Base-by-base conservation (phyloP, 202 grass and related monocot species). In the Carex arenaria region DNA sequence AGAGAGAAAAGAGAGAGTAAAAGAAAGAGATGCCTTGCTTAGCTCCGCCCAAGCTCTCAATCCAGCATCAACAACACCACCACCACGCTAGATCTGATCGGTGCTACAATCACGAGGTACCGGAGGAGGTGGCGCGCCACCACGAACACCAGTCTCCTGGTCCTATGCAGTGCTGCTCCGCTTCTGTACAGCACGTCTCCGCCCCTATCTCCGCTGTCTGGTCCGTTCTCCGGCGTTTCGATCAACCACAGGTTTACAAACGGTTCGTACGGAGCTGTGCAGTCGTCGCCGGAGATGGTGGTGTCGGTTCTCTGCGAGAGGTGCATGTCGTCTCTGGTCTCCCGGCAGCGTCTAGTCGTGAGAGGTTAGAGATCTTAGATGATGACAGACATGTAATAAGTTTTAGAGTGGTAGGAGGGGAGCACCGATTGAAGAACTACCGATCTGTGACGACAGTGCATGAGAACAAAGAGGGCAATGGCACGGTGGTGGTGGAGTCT, bases 191-290 rank as follows among this genome's bases (percentile, higher is more conserved):
- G 69, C 77, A 74, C 19, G 89, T 90, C 5, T 51, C 63, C 4
- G 89, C 85, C 2, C 89, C 85, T 1, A 72, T 84, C 28, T 65
- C 68, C 7, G 57, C 61, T 12, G 89, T 90, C 28, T 90, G 89
- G 89, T 87, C 89, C 3, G 84, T 90, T 68, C 82, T 90, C 3
- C 82, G 89, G 23, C 82, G 85, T 17, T 90, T 90, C 70, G 89
- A 87, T 42, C 85, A 86, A 83, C 89, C 89, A 22, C 89, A 90
- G 71, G 82, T 57, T 28, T 87, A 90, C 82, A 90, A 90, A 64
- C 69, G 78, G 15, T 90, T 90, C 53, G 89, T 90, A 4, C 85
- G 85, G 66, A 85, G 80, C 80, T 90, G 89, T 77, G 82, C 78
- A 14, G 31, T 90, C 18, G 47, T 87, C 15, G 89, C 70, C 18